A percentile compares a stretch with the other conserved stretches of the same genome.
Conservation (phyloP, 192 early-diverging fungal species). For the Backusella psychrophila region DNA sequence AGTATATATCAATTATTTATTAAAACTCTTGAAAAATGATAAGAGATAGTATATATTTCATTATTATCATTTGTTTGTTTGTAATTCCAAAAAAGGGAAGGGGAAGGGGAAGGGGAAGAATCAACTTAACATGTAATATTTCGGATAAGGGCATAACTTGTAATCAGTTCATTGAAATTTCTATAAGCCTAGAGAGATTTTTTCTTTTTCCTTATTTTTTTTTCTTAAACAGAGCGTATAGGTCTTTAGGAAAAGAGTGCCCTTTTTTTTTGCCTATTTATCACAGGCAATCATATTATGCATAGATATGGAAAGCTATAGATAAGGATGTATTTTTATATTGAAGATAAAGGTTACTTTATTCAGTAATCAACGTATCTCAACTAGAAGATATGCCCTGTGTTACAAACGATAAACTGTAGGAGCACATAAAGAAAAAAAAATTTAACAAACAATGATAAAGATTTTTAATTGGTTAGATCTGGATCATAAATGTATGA, state of each 20-base stretch:
- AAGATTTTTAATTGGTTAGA: not conserved
- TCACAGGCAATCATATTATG: not conserved
- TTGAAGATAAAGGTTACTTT: not conserved
- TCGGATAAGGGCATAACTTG: not conserved
- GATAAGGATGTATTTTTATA: not conserved
- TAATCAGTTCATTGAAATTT: not conserved
- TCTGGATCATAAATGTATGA: not conserved
- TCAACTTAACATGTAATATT: not conserved
- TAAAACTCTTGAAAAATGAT: not conserved
- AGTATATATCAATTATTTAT: not conserved
- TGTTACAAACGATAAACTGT: not conserved
- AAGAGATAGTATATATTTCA: not conserved
- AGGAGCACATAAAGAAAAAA: not conserved
- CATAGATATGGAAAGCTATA: not conserved
- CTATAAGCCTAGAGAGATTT: not conserved
- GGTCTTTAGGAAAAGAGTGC: not conserved
- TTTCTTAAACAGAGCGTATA: not conserved
- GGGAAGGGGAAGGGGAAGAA: not conserved
- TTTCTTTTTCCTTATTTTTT: not conserved
- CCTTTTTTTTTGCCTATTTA: not conserved
- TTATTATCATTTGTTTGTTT: not conserved
- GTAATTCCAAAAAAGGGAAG: not conserved
- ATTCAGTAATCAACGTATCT: conserved; percentile 1
- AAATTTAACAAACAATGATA: not conserved
- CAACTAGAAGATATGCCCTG: not conserved